Base-by-base conservation (phyloP, 208 protist species). In the Leishmania guyanensis region DNA sequence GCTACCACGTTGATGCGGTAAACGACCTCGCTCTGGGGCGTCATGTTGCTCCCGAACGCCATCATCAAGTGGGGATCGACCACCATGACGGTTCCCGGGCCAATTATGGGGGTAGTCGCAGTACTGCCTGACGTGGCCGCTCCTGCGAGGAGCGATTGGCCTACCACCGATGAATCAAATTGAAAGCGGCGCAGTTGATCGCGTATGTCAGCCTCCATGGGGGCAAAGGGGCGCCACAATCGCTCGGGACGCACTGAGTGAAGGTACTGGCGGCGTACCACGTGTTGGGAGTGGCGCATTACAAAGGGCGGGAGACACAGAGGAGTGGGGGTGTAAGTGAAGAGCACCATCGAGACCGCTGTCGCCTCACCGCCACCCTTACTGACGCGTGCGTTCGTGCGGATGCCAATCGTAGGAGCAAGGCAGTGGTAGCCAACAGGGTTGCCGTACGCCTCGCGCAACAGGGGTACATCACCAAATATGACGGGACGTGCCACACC, bases 1-100 rank as follows among this genome's bases (percentile, higher is more conserved):
- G 83, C 17, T 20, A 97, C 91, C 29, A 96, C 79, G 75, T 96
- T 90, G 12, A 95, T 75, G 43, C 86, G 90, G 69, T 95, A 96
- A n/a, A 95, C 78, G 10, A 93, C 88, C 71, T 93, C 88, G 36
- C 50, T 81, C 53, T 89, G 51, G 1, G 76, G 46, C 2, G 92
- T 93, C 48, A 94, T 78, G 82, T 97, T 96, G 20, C 84, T 58
- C 2, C 93, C 91, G 69, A 96, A 92, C 1, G 79, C 94, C 88
- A 95, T 90, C 88, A 97, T 88, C 69, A 97, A 75, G 77, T 95
- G 91, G 17, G 94, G 94, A 68, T 97, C 92, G 14, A 95, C 75
- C 62, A 93, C 88, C 76, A 96, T 87, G 75, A 96, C 91, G 6
- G 90, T 86, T 20, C 94, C 94, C 17, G 89, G 86, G 5, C 66